phyloP scores from a whole-genome alignment of 371 early-diverging fungal species.

The Sporodiniella umbellata region DNA sequence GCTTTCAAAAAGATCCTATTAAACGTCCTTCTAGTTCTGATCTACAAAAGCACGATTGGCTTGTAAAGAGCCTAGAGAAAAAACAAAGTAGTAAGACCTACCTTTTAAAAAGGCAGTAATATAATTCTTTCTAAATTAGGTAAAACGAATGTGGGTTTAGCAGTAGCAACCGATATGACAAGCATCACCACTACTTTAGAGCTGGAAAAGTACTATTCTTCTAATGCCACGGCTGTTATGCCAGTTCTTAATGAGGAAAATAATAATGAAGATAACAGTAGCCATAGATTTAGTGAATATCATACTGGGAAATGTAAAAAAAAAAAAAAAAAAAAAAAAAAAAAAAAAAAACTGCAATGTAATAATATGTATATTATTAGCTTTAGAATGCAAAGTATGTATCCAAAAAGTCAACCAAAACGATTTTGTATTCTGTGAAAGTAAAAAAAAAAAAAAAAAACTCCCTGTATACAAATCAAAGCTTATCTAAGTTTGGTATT shows the following conservation, averaged over 20 bases:
- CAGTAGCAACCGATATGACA: not conserved
- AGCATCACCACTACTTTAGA: not conserved
- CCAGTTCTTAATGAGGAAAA: not conserved
- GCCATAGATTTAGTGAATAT: conserved; percentile 39
- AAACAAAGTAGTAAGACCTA: conserved; percentile 2
- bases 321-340: not conserved
- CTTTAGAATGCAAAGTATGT: conserved; percentile 45
- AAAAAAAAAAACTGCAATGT: not conserved
- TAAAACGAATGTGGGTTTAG: too few relatives aligned
- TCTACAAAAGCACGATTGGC: conserved; percentile 73
- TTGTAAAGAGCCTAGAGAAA: conserved; percentile 40
- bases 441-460: conserved; percentile 10
- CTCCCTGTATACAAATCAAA: not conserved
- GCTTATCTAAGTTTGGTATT: not conserved
- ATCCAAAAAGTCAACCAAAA: conserved; percentile 17
- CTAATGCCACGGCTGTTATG: conserved; percentile 2
- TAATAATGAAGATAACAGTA: conserved; percentile 17
- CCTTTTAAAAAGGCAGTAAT: too few relatives aligned
- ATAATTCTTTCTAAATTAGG: too few relatives aligned
- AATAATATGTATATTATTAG: conserved; percentile 5
- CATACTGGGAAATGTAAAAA: conserved; percentile 38
- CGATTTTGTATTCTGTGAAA: conserved; percentile 35
- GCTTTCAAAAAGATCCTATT: conserved; percentile 79
- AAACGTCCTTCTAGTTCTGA: conserved; percentile 68
- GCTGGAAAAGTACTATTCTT: not conserved